Evolutionary conservation across 345 rosid genomes (phyloP), one percentile per base, ranked within the genome.

Genomic region (Sisymbrium irio): DNA sequence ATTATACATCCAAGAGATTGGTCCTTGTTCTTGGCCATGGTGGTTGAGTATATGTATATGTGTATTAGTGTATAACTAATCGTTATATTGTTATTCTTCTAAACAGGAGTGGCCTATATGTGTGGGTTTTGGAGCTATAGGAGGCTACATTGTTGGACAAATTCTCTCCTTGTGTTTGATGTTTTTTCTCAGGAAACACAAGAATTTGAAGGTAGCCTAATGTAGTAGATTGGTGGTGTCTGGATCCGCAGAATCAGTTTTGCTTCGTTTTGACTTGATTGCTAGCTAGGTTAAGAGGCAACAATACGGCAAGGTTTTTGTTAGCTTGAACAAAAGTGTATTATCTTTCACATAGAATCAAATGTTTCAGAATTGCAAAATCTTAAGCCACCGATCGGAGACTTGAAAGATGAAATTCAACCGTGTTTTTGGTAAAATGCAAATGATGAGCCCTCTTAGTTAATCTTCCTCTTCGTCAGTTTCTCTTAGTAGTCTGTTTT

Each of bases 31-130:
- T 54, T 35, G 13, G 14, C 50, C 58, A 22, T 53, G 33, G 27
- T 55, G 18, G 32, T 46, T 55, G 50, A 66, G 51, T 40, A 18
- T 55, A 35, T 17, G 37, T 11, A 5, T 11, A 5, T 19, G n/a
- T 3, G 14, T 11, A 25, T 15, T 13, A 7, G n/a, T 3, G 14
- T 11, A 25, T 15, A 20, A 7, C 44, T 37, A 44, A 62, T 18
- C 33, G 8, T 62, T 58, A 5, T 49, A 8, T 49, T 11, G 10
- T 63, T 10, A 14, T 67, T 73, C 37, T 66, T 55, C 1, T 64
- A 17, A 61, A 67, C 62, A 93, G 97, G 94, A 91, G 65, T 93
- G 98, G 98, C 98, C 97, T 7, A 75, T 93, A 60, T 88, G 91
- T 79, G 98, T 93, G 62, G 83, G 84, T 33, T 91, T 86, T 20